Base-by-base conservation (phyloP, 805 yeast genomes). In the Hanseniaspora clermontiae region DNA sequence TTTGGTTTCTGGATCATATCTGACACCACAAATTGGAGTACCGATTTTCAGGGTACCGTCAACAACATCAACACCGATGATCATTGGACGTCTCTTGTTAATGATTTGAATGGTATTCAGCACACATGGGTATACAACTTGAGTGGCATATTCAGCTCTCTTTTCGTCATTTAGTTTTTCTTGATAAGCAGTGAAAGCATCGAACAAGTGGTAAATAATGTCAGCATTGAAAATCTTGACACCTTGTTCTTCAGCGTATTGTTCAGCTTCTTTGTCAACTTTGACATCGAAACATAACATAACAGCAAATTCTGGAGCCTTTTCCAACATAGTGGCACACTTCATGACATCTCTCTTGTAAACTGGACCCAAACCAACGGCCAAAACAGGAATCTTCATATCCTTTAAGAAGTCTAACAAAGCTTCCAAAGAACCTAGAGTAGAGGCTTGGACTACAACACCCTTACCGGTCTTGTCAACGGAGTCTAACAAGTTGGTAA, bases 351-450 rank as follows among this genome's bases (percentile, higher is more conserved):
- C 99, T 74, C 97, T 84, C 75, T 91, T 93, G 77, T 74, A 93
- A 42, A 93, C 98, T 55, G 99, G 98, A 66, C 99, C 99, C 68
- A 93, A 78, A 55, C 97, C 95, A 67, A 93, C 90, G 38, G 96
- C 86, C 96, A 91, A 89, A 39, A 93, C 99, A 20, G 99, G 99
- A 71, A 93, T 93, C 78, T 93, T 93, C 97, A 90, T 87, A 66
- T 87, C 95, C 73, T 91, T 91, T 70, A 93, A 79, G 87, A 93
- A 93, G 72, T 91, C 97, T 61, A 93, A 78, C 63, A 93, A 75
- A 3, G 99, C 99, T 75, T 93, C 99, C 65, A 93, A 76, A 45
- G 98, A 90, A 78, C 99, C 99, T 67, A 93, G 79, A 20, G 99
- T 93, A 6, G 97, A 89, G 1, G 98, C 97, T 75, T 93, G 99